phyloP scores from a whole-genome alignment of 345 rosid genomes.

The Eucalyptus brandiana region DNA sequence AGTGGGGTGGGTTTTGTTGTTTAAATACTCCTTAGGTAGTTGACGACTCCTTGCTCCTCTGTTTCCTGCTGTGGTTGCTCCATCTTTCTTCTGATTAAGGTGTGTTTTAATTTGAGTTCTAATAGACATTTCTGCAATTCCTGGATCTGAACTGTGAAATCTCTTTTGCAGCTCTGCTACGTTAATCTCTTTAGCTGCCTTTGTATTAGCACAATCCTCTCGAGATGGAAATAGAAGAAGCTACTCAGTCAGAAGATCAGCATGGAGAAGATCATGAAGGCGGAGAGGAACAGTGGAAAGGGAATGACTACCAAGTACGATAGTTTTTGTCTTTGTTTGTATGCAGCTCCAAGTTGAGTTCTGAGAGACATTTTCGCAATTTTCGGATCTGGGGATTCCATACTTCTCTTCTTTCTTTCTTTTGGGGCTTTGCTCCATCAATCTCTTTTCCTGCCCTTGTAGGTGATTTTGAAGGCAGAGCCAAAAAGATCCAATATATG shows the following conservation, averaged over 20 bases:
- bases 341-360: too few relatives aligned
- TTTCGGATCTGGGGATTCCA: neutral
- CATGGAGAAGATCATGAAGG: too few relatives aligned
- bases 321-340: too few relatives aligned
- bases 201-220: neutral
- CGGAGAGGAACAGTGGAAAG: too few relatives aligned
- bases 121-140: neutral
- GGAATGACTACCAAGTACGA: too few relatives aligned
- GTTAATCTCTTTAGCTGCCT: neutral
- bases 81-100: neutral
- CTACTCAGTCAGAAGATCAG: too few relatives aligned
- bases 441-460: neutral
- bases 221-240: too few relatives aligned
- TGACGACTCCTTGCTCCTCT: neutral
- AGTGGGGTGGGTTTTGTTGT: neutral
- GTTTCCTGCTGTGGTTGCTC: neutral
- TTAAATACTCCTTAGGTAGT: neutral
- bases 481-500: neutral
- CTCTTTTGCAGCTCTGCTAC: neutral
- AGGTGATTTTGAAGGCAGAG: neutral
- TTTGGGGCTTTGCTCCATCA: neutral
- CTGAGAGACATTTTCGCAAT: too few relatives aligned
- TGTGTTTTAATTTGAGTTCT: neutral
- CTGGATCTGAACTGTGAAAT: too few relatives aligned
- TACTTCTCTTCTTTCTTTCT: neutral